Percentiles rank a stretch among this genome's conserved stretches.
Conservation (phyloP, 495 filamentous ascomycete species). For the Filosporella fistucella region DNA sequence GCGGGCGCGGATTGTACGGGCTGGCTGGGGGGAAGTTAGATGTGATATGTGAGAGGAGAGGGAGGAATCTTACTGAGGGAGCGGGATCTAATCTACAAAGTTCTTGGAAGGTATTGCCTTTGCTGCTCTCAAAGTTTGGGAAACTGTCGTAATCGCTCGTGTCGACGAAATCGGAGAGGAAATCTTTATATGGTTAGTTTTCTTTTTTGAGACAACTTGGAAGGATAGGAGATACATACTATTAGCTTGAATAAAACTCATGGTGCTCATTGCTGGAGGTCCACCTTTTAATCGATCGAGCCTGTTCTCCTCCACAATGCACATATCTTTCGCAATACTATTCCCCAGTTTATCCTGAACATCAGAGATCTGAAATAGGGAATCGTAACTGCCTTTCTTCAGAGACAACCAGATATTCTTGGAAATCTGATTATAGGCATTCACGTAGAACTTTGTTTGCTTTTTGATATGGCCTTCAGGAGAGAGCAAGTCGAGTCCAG, state of each 20-base stretch:
- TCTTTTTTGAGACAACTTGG: no score
- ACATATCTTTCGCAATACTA: constrained; percentile 40
- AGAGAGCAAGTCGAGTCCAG: constrained; percentile 12
- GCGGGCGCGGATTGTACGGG: not conserved
- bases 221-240: no score
- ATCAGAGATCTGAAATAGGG: constrained; percentile 34
- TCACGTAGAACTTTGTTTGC: constrained; percentile 33
- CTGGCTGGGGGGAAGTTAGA: not conserved
- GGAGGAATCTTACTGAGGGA: constrained; percentile 26
- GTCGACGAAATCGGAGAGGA: constrained; percentile 32
- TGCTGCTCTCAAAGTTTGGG: constrained; percentile 33
- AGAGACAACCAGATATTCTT: constrained; percentile 40
- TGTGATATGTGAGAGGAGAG: not conserved
- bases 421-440: constrained; percentile 27
- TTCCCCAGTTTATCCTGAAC: constrained; percentile 30
- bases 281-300: constrained; percentile 32
- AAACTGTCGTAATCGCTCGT: constrained; percentile 40
- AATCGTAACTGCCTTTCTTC: constrained; percentile 38
- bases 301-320: constrained; percentile 37
- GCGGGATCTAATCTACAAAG: constrained; percentile 36
- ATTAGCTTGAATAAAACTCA: no score
- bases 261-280: constrained; percentile 18
- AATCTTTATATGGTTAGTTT: constrained; percentile 14
- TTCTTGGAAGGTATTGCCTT: constrained; percentile 31
- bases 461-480: constrained; percentile 16